Conservation (phyloP, 352 stramenopile genomes). For the Aphanomyces astaci region DNA sequence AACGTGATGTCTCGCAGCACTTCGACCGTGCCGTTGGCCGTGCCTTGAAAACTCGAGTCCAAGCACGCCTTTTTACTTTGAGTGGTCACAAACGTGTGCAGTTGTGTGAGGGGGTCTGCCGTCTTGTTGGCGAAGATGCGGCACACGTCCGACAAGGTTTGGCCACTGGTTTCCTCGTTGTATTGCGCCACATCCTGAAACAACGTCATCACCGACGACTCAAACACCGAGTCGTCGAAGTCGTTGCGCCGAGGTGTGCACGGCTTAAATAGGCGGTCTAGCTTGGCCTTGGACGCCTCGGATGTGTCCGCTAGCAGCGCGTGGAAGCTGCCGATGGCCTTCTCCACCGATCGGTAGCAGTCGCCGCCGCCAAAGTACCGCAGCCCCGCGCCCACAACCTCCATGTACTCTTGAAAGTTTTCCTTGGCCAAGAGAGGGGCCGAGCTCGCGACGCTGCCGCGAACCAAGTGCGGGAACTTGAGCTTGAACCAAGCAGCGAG, state of each 20-base stretch:
- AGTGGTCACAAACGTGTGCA: constrained; percentile 38
- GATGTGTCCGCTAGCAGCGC: constrained; percentile 45
- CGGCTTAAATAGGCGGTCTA: constrained; percentile 46
- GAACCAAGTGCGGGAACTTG: constrained; percentile 89
- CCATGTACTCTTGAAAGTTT: constrained; percentile 83
- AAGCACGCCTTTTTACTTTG: constrained; percentile 49
- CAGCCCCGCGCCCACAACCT: constrained; percentile 70
- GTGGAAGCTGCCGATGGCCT: constrained; percentile 43
- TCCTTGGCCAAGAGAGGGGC: constrained; percentile 80
- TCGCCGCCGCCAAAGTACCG: constrained; percentile 76
- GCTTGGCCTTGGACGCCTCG: constrained; percentile 35
- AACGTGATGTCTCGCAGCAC: constrained; percentile 51
- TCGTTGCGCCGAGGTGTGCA: constrained; percentile 70
- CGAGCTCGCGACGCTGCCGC: constrained; percentile 87
- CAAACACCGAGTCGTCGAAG: constrained; percentile 75
- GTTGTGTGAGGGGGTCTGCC: background rate
- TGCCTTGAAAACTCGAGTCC: constrained; percentile 74
- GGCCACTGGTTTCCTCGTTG: constrained; percentile 44
- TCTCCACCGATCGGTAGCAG: constrained; percentile 68
- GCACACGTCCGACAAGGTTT: constrained; percentile 60
- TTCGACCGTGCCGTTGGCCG: constrained; percentile 34
- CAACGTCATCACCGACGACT: constrained; percentile 60
- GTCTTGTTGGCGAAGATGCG: constrained; percentile 34
- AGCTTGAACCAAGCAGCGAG: constrained; percentile 89
- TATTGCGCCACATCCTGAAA: constrained; percentile 77